Evolutionary conservation across 106 monocot species (phyloP), one percentile per base, ranked within the genome.

Genomic region (Dioscorea zingiberensis): DNA sequence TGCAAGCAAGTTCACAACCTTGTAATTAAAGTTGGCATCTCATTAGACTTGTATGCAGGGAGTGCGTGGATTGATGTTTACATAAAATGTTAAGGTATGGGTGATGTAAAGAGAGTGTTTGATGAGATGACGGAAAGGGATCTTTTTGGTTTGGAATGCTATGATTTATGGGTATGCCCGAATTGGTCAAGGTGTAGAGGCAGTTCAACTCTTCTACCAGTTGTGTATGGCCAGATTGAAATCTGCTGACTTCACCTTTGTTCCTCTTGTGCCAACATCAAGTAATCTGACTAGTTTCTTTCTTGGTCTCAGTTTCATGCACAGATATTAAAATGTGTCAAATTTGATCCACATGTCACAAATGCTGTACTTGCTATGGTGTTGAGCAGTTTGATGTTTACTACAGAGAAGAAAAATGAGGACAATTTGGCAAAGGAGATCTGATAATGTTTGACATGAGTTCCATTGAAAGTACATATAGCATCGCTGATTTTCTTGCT

Each of bases 311-410:
- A 87, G 60, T 74, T 87, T 44, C 94, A 94, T 68, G 28, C 46
- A 7, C 82, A 80, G 58, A 83, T 91, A 46, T 73, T 84, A 63
- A 90, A 90, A 21, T 90, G 91, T 45, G 28, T 80, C n/a, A 69
- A 83, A 3, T 62, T 53, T 25, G 80, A 85, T 59, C 63, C 78
- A 18, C 87, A 87, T 74, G 74, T 94, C 59, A 68, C 71, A 28
- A 94, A 87, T 84, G 77, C 80, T 27, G 87, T 94, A 23, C 66
- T 85, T 15, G 94, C 90, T 68, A 84, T 87, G 85, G n/a, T n/a
- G n/a, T n/a, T n/a, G n/a, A n/a, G n/a, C n/a, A n/a, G n/a, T n/a
- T n/a, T n/a, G n/a, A n/a, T n/a, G n/a, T n/a, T n/a, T n/a, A n/a
- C n/a, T n/a, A n/a, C n/a, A n/a, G n/a, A n/a, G n/a, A n/a, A n/a